These are phyloP conservation scores for Cordyceps fumosorosea DNA, from an alignment of 2,329 filamentous ascomycete genomes.

Conservation along the genomic window DNA sequence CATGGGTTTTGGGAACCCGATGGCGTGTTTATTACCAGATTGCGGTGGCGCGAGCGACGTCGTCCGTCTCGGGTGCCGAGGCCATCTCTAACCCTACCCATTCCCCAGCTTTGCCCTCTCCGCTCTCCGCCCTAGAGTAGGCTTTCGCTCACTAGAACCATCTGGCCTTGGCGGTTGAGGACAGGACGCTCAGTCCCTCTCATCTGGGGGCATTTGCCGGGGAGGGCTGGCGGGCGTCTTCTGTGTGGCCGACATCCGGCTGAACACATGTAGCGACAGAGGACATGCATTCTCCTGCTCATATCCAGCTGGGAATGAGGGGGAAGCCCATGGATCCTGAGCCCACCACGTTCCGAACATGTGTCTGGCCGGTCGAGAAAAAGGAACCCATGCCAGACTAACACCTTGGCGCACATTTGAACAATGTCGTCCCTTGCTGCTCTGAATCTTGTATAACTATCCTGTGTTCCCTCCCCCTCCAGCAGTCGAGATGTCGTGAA, in stretches of 20 bases:
- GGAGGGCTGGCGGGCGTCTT: no score
- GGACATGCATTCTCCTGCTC: no score
- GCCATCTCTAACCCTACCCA: conserved; percentile 2
- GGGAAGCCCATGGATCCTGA: not conserved
- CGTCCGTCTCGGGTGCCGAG: conserved; percentile 5
- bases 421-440: not conserved
- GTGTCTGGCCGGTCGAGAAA: not conserved
- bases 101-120: not conserved
- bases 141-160: not conserved
- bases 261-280: no score
- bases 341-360: not conserved
- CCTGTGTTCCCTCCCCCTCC: not conserved
- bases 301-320: no score
- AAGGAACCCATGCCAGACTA: not conserved
- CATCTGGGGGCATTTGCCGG: no score
- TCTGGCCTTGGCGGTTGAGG: not conserved
- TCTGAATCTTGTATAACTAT: not conserved
- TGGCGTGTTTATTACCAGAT: not conserved
- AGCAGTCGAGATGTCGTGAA: not conserved
- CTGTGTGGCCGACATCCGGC: no score
- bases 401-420: not conserved
- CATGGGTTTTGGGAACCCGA: not conserved
- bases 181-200: not conserved
- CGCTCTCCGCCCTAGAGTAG: not conserved
- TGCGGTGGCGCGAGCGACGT: not conserved